Conservation (phyloP, 805 yeast genomes). For the Wickerhamomyces rabaulensis region DNA sequence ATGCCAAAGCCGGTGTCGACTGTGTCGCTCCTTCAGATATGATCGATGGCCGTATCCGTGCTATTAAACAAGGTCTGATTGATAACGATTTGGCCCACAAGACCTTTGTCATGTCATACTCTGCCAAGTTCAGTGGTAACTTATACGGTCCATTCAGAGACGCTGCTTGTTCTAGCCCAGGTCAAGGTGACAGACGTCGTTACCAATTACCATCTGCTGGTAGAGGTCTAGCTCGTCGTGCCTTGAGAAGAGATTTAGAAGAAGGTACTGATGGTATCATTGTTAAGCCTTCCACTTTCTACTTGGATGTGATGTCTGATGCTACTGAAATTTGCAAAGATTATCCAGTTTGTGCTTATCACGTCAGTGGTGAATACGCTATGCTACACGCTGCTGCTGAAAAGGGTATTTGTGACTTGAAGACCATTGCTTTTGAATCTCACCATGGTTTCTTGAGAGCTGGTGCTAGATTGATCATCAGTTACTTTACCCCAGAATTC, state of each 20-base stretch:
- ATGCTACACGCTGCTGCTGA: conserved; percentile 99
- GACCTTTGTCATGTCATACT: conserved; percentile 85
- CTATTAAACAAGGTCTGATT: conserved; percentile 80
- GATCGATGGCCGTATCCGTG: conserved; percentile 92
- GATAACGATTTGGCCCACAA: conserved; percentile 80
- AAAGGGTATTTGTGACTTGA: conserved; percentile 84
- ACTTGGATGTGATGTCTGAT: conserved; percentile 84
- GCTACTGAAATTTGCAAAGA: conserved; percentile 79
- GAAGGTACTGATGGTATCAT: conserved; percentile 97
- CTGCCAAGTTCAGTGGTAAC: conserved; percentile 89
- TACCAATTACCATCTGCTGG: conserved; percentile 95
- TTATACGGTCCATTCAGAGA: conserved; percentile 97
- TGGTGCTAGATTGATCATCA: conserved; percentile 87
- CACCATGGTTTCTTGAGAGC: conserved; percentile 92
- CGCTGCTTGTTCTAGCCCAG: conserved; percentile 90
- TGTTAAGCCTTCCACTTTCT: conserved; percentile 94
- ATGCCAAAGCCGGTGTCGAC: conserved; percentile 93
- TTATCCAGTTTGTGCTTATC: conserved; percentile 90
- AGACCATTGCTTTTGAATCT: conserved; percentile 72
- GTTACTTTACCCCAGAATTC: conserved; percentile 94
- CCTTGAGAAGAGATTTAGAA: conserved; percentile 72
- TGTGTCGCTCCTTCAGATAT: conserved; percentile 96
- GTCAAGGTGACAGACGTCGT: conserved; percentile 84
- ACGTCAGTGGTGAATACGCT: conserved; percentile 95
- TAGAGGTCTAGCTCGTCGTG: conserved; percentile 89